A percentile compares a stretch with the other conserved stretches of the same genome.
These are phyloP conservation scores for Centella asiatica DNA, from an alignment of 129 eudicot genomes.

Conservation along the genomic window DNA sequence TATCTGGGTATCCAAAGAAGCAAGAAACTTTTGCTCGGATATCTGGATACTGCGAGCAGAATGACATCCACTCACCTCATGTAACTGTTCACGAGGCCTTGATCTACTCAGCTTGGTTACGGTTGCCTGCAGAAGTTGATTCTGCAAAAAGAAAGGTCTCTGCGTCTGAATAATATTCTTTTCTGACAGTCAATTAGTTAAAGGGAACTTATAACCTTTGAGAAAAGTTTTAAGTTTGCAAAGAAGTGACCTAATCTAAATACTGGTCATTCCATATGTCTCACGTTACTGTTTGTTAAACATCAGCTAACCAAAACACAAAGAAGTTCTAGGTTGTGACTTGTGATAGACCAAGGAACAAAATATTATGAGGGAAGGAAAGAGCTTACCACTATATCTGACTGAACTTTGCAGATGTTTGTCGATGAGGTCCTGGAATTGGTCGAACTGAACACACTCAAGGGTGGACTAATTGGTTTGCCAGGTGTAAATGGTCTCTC, in stretches of 20 bases:
- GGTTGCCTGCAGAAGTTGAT: constrained; percentile 58
- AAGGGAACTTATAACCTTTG: no score
- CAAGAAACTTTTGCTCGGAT: constrained; percentile 80
- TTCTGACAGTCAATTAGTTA: neutral
- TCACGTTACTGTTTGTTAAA: no score
- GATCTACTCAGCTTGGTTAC: constrained; percentile 73
- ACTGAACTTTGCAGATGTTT: constrained; percentile 44
- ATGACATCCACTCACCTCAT: constrained; percentile 80
- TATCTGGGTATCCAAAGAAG: constrained; percentile 72
- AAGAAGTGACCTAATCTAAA: no score
- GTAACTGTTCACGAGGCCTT: constrained; percentile 71
- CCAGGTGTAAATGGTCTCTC: constrained; percentile 88
- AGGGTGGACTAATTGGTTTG: constrained; percentile 57
- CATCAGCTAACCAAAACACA: no score
- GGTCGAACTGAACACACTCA: constrained; percentile 44
- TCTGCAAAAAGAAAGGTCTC: constrained; percentile 46
- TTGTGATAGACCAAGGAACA: no score
- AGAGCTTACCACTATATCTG: neutral
- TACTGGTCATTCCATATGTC: no score
- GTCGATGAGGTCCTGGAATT: constrained; percentile 70
- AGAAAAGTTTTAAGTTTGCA: no score
- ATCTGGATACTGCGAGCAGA: constrained; percentile 84
- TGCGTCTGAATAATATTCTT: neutral
- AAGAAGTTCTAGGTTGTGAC: no score
- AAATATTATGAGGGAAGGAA: neutral